Conservation (phyloP, 257 asterid genomes). For the Nicotiana knightiana region DNA sequence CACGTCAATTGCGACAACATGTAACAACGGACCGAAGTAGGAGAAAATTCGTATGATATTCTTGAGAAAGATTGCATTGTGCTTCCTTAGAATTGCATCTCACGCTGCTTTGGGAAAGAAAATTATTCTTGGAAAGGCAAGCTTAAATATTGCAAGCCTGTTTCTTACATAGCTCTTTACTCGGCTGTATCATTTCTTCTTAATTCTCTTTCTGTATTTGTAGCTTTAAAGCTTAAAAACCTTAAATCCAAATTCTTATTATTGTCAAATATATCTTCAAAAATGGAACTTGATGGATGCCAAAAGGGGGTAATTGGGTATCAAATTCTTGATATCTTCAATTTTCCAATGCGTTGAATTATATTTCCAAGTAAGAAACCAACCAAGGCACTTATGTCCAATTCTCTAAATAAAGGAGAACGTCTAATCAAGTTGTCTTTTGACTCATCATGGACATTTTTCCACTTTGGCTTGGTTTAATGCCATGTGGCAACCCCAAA, state of each 20-base stretch:
- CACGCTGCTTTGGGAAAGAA: slow-evolving; percentile 44
- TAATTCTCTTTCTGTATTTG: background rate
- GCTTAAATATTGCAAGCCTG: slow-evolving; percentile 93
- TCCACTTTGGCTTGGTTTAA: too few species aligned
- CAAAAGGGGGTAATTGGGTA: background rate
- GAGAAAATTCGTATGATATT: too few species aligned
- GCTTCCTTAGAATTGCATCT: too few species aligned
- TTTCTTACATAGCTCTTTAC: slow-evolving; percentile 92
- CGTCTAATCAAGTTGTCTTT: too few species aligned
- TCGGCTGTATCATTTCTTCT: slow-evolving; percentile 57
- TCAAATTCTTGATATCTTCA: background rate
- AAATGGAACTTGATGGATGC: too few species aligned
- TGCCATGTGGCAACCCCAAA: too few species aligned
- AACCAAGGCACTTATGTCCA: too few species aligned
- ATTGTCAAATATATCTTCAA: background rate
- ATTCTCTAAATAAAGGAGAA: too few species aligned
- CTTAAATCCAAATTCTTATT: background rate
- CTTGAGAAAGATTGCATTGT: too few species aligned
- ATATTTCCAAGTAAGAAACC: background rate
- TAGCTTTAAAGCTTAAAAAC: background rate
- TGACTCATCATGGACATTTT: too few species aligned
- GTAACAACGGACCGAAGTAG: too few species aligned
- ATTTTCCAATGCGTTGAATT: slow-evolving; percentile 4
- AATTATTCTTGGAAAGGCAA: slow-evolving; percentile 97
- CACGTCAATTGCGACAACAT: too few species aligned